Conservation (phyloP, 1,284 basidiomycete genomes). For the Apiotrichum sp. region DNA sequence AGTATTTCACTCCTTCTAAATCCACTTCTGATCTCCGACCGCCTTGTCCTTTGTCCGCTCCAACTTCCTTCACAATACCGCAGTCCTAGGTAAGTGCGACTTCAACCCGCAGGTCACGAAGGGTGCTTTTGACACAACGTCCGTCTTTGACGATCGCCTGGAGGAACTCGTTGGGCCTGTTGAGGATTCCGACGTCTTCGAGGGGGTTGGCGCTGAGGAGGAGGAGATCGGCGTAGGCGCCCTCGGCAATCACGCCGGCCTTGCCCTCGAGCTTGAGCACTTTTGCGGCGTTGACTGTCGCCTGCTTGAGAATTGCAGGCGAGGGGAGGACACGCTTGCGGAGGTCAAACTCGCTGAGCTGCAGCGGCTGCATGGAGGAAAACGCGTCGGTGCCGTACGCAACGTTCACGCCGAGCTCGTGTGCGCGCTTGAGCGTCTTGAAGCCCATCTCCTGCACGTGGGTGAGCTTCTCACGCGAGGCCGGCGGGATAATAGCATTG, state of each 20-base stretch:
- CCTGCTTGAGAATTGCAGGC: conserved; percentile 48
- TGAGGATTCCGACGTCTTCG: conserved; percentile 50
- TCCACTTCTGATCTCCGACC: too few relatives aligned
- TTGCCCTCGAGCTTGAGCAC: conserved; percentile 44
- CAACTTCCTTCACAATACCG: too few relatives aligned
- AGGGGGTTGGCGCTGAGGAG: conserved; percentile 50
- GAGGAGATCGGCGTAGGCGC: conserved; percentile 50
- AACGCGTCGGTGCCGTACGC: conserved; percentile 18
- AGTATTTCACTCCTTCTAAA: too few relatives aligned
- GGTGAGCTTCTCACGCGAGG: conserved; percentile 19
- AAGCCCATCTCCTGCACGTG: conserved; percentile 16
- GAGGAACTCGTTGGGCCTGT: conserved; percentile 44
- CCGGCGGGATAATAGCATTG: conserved; percentile 12
- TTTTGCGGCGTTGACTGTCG: conserved; percentile 50
- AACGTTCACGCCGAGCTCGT: conserved; percentile 30
- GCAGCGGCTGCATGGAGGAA: conserved; percentile 14
- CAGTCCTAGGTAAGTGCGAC: conserved; percentile 15
- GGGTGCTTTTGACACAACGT: conserved; percentile 19
- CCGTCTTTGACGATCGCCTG: conserved; percentile 31
- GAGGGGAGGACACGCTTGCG: conserved; percentile 47
- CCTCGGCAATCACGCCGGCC: conserved; percentile 45
- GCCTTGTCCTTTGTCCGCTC: too few relatives aligned
- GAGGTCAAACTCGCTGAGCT: conserved; percentile 46
- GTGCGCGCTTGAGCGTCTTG: conserved; percentile 20
- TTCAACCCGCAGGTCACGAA: conserved; percentile 27